These are phyloP conservation scores for Kwoniella sp. DNA, from an alignment of 768 basidiomycete genomes.

Conservation along the genomic window DNA sequence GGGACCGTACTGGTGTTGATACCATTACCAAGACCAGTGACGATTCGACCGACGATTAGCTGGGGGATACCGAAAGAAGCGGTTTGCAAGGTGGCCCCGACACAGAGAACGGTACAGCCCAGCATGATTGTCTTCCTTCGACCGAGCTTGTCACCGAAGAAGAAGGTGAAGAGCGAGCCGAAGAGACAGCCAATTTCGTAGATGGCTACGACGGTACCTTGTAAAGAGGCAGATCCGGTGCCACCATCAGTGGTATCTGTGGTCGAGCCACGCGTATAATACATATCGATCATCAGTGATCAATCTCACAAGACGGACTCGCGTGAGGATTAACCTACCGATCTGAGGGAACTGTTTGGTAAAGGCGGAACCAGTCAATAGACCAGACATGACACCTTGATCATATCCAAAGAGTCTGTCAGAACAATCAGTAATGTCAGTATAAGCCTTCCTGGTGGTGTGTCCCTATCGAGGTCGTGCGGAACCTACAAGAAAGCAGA, in stretches of 20 bases:
- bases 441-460: neutral
- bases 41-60: conserved; percentile 44
- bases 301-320: no score
- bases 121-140: conserved; percentile 36
- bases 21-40: conserved; percentile 44
- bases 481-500: conserved; percentile 22
- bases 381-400: conserved; percentile 33
- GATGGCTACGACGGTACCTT: conserved; percentile 43
- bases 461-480: no score
- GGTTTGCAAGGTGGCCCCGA: conserved; percentile 36
- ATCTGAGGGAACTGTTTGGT: conserved; percentile 29
- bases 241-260: conserved; percentile 22
- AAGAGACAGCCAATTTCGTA: conserved; percentile 46
- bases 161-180: conserved; percentile 38
- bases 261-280: neutral
- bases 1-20: conserved; percentile 34
- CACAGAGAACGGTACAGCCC: conserved; percentile 31
- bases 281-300: no score
- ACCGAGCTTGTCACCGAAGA: conserved; percentile 40
- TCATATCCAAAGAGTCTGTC: conserved; percentile 30
- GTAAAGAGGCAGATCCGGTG: conserved; percentile 28
- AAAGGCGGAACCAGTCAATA: conserved; percentile 26
- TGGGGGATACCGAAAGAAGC: conserved; percentile 33
- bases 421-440: neutral
- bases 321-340: conserved; percentile 18